Base-by-base conservation (phyloP, 805 yeast genomes). In the Peterozyma toletana region DNA sequence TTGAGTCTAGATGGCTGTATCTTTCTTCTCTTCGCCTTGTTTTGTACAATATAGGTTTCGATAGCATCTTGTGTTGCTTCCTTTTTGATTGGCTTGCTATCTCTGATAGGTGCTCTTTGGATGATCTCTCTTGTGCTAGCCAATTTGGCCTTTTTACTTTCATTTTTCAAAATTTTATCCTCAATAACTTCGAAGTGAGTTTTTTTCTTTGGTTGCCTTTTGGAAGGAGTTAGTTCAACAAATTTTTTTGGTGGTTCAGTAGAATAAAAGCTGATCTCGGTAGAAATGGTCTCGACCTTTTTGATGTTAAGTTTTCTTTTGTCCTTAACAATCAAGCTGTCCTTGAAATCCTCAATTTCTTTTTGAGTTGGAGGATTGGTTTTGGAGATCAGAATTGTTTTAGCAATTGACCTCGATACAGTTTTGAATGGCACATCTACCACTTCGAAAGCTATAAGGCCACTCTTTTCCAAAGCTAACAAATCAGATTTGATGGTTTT, bases 401-500 rank as follows among this genome's bases (percentile, higher is more conserved):
- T 48, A 41, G 37, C 45, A 31, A 16, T 50, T 43, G 33, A 5
- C 7, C 27, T 7, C 27, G 27, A 21, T 21, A 21, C 27, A 7
- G 27, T 21, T 21, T 21, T 21, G 7, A 21, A 21, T 21, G 27
- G 27, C 27, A 21, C 27, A 21, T 21, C 27, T 21, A 21, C 7
- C 27, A 21, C 27, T 21, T 21, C 27, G 7, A 21, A 21, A 21
- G 27, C 27, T 21, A 21, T 21, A 21, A 7, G 17, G 0, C 67
- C 63, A 11, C 65, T 58, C 0, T 50, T 48, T 4, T 58, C 59
- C 29, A 78, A 58, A 3, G 52, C 45, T 1, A 51, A 49, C 0
- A 75, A 62, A 49, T 77, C 83, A 5, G 71, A 67, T 6, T 56
- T 53, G 11, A 76, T 53, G 0, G 90, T 83, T 42, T 70, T 71